Conservation (phyloP, 2,329 filamentous ascomycete species). For the Gaeumannomyces sp. region DNA sequence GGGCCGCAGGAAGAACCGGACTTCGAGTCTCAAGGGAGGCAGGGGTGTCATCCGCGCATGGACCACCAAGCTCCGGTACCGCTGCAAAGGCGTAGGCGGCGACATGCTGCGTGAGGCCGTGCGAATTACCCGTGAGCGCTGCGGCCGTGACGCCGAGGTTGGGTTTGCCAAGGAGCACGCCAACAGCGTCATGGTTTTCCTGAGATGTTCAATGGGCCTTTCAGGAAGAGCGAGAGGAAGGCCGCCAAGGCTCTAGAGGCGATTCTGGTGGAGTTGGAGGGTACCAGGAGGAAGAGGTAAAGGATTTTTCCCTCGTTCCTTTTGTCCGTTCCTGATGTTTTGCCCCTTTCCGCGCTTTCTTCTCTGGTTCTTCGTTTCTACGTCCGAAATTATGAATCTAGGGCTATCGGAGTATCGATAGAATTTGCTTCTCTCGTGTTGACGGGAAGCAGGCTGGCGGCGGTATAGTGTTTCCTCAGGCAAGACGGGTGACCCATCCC, state of each 20-base stretch:
- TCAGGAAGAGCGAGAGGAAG: slow-evolving; percentile 52
- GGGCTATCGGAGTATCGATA: too few relatives aligned
- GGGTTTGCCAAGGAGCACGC: slow-evolving; percentile 74
- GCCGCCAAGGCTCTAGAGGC: slow-evolving; percentile 48
- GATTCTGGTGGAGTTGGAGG: slow-evolving; percentile 44
- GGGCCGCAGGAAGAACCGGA: slow-evolving; percentile 28
- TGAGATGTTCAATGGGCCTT: slow-evolving; percentile 53
- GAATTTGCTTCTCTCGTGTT: too few relatives aligned
- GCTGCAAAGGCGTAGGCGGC: slow-evolving; percentile 64
- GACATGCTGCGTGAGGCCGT: slow-evolving; percentile 70
- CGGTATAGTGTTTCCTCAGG: too few relatives aligned
- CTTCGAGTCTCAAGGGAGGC: slow-evolving; percentile 44
- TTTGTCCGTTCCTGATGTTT: neutral
- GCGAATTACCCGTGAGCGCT: slow-evolving; percentile 57
- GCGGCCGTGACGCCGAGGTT: slow-evolving; percentile 60
- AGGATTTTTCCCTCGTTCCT: neutral
- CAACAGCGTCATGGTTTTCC: slow-evolving; percentile 62
- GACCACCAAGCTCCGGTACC: slow-evolving; percentile 67
- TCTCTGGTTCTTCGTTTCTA: too few relatives aligned
- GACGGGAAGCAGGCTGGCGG: too few relatives aligned
- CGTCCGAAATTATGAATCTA: too few relatives aligned
- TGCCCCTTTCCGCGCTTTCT: too few relatives aligned
- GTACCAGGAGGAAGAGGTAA: slow-evolving; percentile 39
- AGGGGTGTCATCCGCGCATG: slow-evolving; percentile 72
- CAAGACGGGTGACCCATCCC: too few relatives aligned